These are phyloP conservation scores for Malassezia japonica DNA, from an alignment of 1,284 basidiomycete genomes.

Conservation along the genomic window DNA sequence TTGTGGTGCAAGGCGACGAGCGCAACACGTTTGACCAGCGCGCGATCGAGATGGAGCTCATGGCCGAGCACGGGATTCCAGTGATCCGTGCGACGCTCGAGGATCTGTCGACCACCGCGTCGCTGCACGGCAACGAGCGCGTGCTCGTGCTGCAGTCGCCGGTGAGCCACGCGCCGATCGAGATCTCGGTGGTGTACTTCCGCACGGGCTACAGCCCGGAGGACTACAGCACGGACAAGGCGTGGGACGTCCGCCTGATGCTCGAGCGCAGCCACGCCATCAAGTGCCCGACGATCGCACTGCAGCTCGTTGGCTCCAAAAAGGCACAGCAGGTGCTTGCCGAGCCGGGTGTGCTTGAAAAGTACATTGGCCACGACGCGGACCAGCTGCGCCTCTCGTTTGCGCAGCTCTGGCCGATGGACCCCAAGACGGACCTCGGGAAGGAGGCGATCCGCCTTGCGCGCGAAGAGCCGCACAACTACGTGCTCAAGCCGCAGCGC, in stretches of 20 bases:
- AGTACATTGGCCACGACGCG: conserved; percentile 51
- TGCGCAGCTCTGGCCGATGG: conserved; percentile 46
- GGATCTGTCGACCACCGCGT: conserved; percentile 20
- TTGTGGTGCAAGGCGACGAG: conserved; percentile 79
- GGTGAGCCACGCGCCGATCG: conserved; percentile 42
- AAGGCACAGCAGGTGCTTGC: conserved; percentile 87
- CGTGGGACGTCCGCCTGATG: conserved; percentile 63
- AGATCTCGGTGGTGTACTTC: conserved; percentile 78
- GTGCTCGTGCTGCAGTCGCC: conserved; percentile 7
- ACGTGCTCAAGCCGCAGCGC: conserved; percentile 88
- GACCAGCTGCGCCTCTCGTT: conserved; percentile 22
- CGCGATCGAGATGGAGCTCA: conserved; percentile 72
- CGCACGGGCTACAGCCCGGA: conserved; percentile 75
- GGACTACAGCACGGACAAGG: conserved; percentile 62
- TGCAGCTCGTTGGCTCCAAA: conserved; percentile 90
- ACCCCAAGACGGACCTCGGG: conserved; percentile 50
- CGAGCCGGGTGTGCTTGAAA: conserved; percentile 63
- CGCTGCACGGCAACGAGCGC: conserved; percentile 2
- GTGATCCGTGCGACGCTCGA: conserved; percentile 28
- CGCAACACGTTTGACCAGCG: conserved; percentile 95
- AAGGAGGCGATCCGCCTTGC: conserved; percentile 56
- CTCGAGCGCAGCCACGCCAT: conserved; percentile 74
- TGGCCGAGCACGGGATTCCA: conserved; percentile 54
- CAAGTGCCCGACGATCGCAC: conserved; percentile 81
- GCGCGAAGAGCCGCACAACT: conserved; percentile 53